Conservation (phyloP, 768 basidiomycete genomes). For the Cystobasidium ongulense region DNA sequence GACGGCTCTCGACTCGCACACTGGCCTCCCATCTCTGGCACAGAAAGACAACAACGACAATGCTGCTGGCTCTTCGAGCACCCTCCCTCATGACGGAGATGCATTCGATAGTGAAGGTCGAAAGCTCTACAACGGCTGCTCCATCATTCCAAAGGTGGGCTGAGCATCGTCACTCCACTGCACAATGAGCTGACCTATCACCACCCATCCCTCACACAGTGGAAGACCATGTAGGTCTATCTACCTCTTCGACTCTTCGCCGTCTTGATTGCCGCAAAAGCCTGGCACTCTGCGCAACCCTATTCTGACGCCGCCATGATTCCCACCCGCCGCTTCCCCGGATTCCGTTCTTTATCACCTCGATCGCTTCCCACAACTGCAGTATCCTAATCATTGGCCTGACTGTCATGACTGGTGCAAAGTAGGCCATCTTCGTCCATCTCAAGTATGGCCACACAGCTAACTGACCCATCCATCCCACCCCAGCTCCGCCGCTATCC, state of each 20-base stretch:
- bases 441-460: neutral
- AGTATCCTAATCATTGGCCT: neutral
- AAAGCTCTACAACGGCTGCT: neutral
- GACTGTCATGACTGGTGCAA: neutral
- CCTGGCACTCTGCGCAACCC: no score
- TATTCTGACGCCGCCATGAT: no score
- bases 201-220: neutral
- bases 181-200: neutral
- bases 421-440: neutral
- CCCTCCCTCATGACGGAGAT: neutral
- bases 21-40: neutral
- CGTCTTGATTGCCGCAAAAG: no score
- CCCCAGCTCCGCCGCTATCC: slow-evolving; percentile 19
- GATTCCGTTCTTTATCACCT: neutral
- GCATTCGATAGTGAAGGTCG: neutral
- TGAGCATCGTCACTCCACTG: neutral
- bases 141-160: neutral
- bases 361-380: neutral
- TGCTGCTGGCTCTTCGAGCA: neutral
- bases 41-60: neutral
- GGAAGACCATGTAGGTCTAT: neutral
- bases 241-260: no score
- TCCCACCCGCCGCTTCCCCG: neutral
- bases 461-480: neutral
- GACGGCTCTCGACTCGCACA: neutral